Base-by-base conservation (phyloP, 2,329 filamentous ascomycete species). In the Coniochaeta hoffmannii region DNA sequence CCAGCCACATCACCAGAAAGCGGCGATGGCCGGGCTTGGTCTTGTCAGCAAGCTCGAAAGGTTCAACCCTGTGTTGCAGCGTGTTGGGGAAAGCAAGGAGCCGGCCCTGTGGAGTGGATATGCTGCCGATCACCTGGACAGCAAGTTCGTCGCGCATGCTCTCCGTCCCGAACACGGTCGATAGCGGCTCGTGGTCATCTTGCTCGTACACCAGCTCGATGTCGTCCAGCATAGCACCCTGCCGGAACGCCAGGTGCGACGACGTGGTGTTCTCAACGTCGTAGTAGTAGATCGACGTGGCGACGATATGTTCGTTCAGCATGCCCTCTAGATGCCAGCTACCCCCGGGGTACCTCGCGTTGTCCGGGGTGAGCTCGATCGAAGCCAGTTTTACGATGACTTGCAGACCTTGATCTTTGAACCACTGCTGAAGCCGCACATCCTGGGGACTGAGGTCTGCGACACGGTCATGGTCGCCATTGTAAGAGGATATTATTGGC, bases 341-440 rank as follows among this genome's bases (percentile, higher is more conserved):
- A 0, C 80, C 80, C 15, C 78, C 78, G 0, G 69, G 66, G 59
- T 82, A 87, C 0, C 63, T 62, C 0, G 83, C 79, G 2, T 81
- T 76, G 17, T 81, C 78, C 0, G 84, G 84, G 0, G 76, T 81
- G 1, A 88, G 72, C 28, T 85, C 74, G 46, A 87, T 81, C 50
- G 79, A 82, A 14, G 81, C 76, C 11, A 88, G 68, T 65, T 87
- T 87, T 54, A 85, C 76, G 55, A 87, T 82, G 38, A 88, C 72
- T 57, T 88, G 85, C 0, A 87, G 67, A 2, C 68, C 61, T 4
- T 64, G 50, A 3, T 58, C 52, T 0, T 56, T 46, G 22, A 62
- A 64, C 53, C 60, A 62, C 1, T 63, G 51, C 12, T 54, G 22
- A 10, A 56, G 57, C 7, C 59, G 51, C 34, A 60, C 51, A 1